Evolutionary conservation across 257 asterid species (phyloP).

Genomic region (Verbascum thapsus): DNA sequence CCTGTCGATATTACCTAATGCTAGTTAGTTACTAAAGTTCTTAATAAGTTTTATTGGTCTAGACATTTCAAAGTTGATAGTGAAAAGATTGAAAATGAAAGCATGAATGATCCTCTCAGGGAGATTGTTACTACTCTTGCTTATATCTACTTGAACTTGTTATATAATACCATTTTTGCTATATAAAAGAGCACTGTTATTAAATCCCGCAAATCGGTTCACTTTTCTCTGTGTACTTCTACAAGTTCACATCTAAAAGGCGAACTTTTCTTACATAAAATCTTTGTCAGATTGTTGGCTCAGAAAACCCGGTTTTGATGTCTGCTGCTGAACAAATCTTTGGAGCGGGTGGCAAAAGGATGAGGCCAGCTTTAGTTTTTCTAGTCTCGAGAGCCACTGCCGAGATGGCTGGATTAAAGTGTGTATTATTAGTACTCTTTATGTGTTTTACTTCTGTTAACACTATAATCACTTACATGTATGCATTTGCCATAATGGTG

Average conservation of each 20-base stretch:
- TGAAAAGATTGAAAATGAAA: not conserved
- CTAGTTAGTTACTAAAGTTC: not conserved
- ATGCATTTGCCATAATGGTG: conserved; percentile 17
- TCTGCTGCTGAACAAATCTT: conserved; percentile 98
- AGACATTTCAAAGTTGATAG: not conserved
- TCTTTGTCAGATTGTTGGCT: conserved; percentile 78
- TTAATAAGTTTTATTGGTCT: not conserved
- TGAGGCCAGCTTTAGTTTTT: conserved; percentile 94
- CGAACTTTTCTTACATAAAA: not conserved
- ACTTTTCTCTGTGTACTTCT: not conserved
- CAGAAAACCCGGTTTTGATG: conserved; percentile 93
- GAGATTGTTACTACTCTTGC: not conserved
- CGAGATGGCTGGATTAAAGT: conserved; percentile 72
- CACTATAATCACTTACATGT: conserved; percentile 13
- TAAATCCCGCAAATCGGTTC: not conserved
- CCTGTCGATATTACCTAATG: not conserved
- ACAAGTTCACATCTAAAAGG: not conserved
- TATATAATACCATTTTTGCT: not conserved
- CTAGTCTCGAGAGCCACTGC: conserved; percentile 94
- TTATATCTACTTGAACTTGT: not conserved
- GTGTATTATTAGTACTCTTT: conserved; percentile 36
- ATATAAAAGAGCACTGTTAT: not conserved
- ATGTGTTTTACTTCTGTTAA: not conserved
- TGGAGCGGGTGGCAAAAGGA: conserved; percentile 96
- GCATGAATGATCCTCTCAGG: not conserved